phyloP scores from a whole-genome alignment of 306 rosid species.

The Luffa aegyptiaca region DNA sequence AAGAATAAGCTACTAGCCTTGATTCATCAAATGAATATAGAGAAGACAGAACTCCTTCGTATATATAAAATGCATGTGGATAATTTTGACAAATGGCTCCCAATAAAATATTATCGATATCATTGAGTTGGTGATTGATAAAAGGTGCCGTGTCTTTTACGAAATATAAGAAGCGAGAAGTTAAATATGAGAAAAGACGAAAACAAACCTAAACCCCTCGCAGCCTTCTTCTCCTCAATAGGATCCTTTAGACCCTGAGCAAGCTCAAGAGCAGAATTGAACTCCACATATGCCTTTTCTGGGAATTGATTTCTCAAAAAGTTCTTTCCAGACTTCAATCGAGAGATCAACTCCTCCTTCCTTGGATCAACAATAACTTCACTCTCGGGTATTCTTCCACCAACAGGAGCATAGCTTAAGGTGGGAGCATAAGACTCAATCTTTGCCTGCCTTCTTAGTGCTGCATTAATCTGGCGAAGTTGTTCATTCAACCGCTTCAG shows the following conservation, averaged over 20 bases:
- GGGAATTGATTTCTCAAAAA: constrained; percentile 78
- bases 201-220: constrained; percentile 84
- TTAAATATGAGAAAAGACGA: not conserved
- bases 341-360: constrained; percentile 78
- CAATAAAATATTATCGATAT: not conserved
- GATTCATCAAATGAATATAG: not conserved
- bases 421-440: constrained; percentile 91
- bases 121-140: not conserved
- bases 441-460: constrained; percentile 89
- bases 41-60: not conserved
- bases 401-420: constrained; percentile 85
- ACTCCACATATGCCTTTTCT: constrained; percentile 64
- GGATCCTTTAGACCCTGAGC: constrained; percentile 66
- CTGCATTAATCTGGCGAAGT: constrained; percentile 75
- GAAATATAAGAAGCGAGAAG: not conserved
- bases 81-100: not conserved
- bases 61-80: not conserved
- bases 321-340: constrained; percentile 71
- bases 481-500: constrained; percentile 73
- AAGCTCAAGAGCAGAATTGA: constrained; percentile 66
- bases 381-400: constrained; percentile 54
- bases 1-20: not conserved
- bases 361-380: constrained; percentile 70
- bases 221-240: constrained; percentile 88
- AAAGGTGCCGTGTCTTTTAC: not conserved